These are phyloP conservation scores for Stagonosporopsis rhizophila DNA, from an alignment of 2,329 filamentous ascomycete genomes.

Conservation along the genomic window DNA sequence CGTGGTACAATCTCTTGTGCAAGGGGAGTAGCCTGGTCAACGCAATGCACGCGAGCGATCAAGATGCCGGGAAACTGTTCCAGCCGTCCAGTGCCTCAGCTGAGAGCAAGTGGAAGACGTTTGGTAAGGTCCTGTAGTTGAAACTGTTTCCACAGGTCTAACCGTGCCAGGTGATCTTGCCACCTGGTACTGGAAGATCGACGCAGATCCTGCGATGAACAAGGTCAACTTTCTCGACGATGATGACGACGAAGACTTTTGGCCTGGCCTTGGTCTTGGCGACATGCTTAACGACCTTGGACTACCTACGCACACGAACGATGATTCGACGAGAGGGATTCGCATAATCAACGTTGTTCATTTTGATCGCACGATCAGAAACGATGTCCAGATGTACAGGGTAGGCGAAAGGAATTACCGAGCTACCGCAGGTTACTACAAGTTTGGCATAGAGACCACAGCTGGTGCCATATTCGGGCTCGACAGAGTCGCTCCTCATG, in stretches of 20 bases:
- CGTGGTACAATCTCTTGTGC: background rate
- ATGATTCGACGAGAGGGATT: background rate
- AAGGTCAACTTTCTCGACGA: background rate
- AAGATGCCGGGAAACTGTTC: background rate
- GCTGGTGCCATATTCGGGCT: slow-evolving; percentile 14
- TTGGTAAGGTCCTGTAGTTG: background rate
- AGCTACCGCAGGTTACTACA: slow-evolving; percentile 9
- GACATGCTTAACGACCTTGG: background rate
- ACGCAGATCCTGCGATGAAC: background rate
- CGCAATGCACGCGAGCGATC: background rate
- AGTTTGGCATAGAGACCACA: slow-evolving; percentile 16
- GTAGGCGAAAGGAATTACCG: background rate
- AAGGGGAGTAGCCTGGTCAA: background rate
- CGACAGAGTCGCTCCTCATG: slow-evolving; percentile 5
- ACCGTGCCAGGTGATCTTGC: background rate
- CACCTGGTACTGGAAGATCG: background rate
- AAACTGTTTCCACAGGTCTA: background rate
- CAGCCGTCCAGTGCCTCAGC: background rate
- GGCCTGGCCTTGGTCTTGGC: background rate
- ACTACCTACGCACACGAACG: background rate
- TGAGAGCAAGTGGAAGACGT: background rate
- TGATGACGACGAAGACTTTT: background rate
- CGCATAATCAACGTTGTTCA: background rate
- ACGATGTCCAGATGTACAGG: background rate
- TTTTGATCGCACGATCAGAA: background rate